Evolutionary conservation across 768 basidiomycete genomes (phyloP).

Genomic region (Tremella mesenterica): DNA sequence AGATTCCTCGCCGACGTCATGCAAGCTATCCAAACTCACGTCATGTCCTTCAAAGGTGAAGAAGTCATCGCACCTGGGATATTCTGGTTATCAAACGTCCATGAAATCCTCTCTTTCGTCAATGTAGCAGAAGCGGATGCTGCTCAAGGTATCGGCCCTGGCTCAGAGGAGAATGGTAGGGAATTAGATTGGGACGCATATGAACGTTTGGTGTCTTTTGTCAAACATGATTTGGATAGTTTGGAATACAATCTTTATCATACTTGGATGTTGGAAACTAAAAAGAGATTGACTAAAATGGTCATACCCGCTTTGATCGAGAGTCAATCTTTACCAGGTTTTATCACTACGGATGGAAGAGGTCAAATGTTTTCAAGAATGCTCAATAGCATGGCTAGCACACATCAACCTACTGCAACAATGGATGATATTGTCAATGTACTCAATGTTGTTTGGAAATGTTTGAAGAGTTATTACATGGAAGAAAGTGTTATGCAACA

Average conservation of each 20-base stretch:
- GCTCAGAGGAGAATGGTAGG: constrained; percentile 68
- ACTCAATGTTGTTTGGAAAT: constrained; percentile 96
- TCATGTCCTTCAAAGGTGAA: constrained; percentile 84
- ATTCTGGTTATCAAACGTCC: constrained; percentile 99
- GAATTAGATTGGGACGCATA: constrained; percentile 96
- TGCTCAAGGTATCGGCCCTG: constrained; percentile 93
- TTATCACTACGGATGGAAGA: constrained; percentile 88
- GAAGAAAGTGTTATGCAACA: constrained; percentile 95
- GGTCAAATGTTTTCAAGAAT: constrained; percentile 89
- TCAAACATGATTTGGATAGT: constrained; percentile 96
- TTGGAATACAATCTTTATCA: constrained; percentile 99
- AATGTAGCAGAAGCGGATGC: constrained; percentile 98
- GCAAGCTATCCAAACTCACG: constrained; percentile 93
- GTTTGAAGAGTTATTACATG: constrained; percentile 95
- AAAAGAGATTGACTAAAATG: constrained; percentile 93
- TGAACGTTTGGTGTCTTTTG: constrained; percentile 90
- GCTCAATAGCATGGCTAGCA: constrained; percentile 66
- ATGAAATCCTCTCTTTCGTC: constrained; percentile 98
- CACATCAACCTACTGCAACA: constrained; percentile 63
- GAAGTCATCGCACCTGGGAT: constrained; percentile 93
- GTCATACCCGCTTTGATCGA: constrained; percentile 98
- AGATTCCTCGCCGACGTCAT: constrained; percentile 97
- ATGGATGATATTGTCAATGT: constrained; percentile 98
- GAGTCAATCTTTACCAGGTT: constrained; percentile 93
- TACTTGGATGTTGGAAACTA: constrained; percentile 97